Evolutionary conservation across 495 filamentous ascomycete genomes (phyloP).

Genomic region (Cenococcum geophilum): DNA sequence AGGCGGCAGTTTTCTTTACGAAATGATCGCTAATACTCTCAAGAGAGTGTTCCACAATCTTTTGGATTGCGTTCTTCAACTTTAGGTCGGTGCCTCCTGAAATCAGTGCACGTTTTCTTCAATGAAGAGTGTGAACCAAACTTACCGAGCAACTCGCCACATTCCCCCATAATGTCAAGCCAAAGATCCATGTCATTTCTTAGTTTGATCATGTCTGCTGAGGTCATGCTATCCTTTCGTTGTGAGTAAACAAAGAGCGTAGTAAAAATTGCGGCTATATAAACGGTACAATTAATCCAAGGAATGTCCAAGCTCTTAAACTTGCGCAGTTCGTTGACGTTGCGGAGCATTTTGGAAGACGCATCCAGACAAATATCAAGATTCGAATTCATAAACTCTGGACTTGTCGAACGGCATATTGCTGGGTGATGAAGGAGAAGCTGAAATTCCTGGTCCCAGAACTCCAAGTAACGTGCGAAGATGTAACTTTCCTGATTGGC

Average conservation of each 20-base stretch:
- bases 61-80: constrained; percentile 21
- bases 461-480: constrained; percentile 44
- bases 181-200: constrained; percentile 62
- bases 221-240: constrained; percentile 52
- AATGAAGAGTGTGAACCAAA: background rate
- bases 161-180: constrained; percentile 60
- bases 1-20: constrained; percentile 19
- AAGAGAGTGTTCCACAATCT: constrained; percentile 24
- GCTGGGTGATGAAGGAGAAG: constrained; percentile 65
- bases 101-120: constrained; percentile 3
- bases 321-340: constrained; percentile 53
- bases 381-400: constrained; percentile 57
- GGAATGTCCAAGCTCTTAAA: constrained; percentile 69
- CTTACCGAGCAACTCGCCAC: constrained; percentile 58
- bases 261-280: constrained; percentile 67
- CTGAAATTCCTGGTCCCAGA: constrained; percentile 45
- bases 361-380: constrained; percentile 62
- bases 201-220: constrained; percentile 49
- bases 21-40: constrained; percentile 24
- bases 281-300: constrained; percentile 68
- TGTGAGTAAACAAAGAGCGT: constrained; percentile 65
- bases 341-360: constrained; percentile 55
- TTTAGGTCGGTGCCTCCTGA: constrained; percentile 38
- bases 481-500: constrained; percentile 48
- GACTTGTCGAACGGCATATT: constrained; percentile 54